Base-by-base conservation (phyloP, 495 filamentous ascomycete genomes). In the Apodospora peruviana region DNA sequence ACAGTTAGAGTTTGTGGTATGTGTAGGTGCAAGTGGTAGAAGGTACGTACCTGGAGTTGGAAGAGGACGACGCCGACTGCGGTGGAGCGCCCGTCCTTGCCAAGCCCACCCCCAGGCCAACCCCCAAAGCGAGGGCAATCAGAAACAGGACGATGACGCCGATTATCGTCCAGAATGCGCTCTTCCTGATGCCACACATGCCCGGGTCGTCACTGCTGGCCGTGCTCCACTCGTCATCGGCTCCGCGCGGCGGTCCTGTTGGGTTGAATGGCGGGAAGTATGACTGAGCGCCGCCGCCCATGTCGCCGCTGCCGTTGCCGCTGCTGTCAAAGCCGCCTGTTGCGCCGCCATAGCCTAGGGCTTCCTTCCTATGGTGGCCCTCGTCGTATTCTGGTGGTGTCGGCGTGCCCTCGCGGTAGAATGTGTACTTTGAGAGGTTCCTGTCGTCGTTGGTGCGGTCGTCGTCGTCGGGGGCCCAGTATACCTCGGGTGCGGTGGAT, bases 101-200 rank as follows among this genome's bases (percentile, higher is more conserved):
- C 20, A 67, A 41, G 0, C 62, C 65, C 1, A 74, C 56, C 0
- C 69, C 65, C 3, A 72, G 53, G 0, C 71, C 71, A 7, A 71
- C 60, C 0, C 70, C 67, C 9, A 76, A 53, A 5, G 62, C 65
- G 14, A 73, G 27, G 32, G 56, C 40, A 9, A 74, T 34, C 9
- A 70, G 9, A 8, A 72, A 24, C 17, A 55, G 20, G n/a, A 66
- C 40, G 11, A 57, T 52, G 8, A 57, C 52, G 8, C 21, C 42
- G 8, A 56, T 12, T 5, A 68, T 9, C 0, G 62, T 18, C 61
- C 62, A 66, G 45, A 69, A 62, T 8, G 64, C 47, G 45, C 50
- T 50, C 44, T 50, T 58, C 41, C 47, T 61, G 9, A 65, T 29
- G 5, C 60, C 58, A 5, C 62, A 51, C 44, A 64, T 55, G n/a